Evolutionary conservation across 2,329 filamentous ascomycete genomes (phyloP).

Genomic region (Pezicula carpinea): DNA sequence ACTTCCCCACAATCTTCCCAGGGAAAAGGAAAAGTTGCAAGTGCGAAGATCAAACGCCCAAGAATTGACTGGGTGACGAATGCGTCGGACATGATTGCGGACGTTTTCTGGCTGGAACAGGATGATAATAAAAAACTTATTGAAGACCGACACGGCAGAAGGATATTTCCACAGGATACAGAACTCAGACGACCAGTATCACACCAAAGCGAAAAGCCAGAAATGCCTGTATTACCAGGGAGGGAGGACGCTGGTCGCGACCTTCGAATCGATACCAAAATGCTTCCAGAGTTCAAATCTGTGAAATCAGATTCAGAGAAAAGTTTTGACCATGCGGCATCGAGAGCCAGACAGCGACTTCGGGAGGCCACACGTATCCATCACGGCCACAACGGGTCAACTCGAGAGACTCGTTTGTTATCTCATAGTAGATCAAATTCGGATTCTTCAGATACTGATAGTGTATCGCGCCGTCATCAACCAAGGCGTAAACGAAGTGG

Average conservation of each 20-base stretch:
- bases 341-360: conserved; percentile 56
- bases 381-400: conserved; percentile 50
- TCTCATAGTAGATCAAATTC: conserved; percentile 52
- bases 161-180: conserved; percentile 55
- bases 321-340: conserved; percentile 46
- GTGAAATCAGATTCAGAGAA: conserved; percentile 21
- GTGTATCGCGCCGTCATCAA: conserved; percentile 30
- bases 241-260: conserved; percentile 14
- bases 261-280: conserved; percentile 26
- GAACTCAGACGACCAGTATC: conserved; percentile 31
- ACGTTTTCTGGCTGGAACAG: conserved; percentile 87
- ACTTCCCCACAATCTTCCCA: conserved; percentile 35
- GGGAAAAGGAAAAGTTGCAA: conserved; percentile 27
- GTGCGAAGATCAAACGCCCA: conserved; percentile 60
- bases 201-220: conserved; percentile 24
- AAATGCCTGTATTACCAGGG: conserved; percentile 10
- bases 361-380: conserved; percentile 43
- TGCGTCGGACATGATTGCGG: conserved; percentile 81
- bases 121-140: conserved; percentile 74
- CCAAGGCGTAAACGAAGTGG: conserved; percentile 36
- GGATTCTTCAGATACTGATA: conserved; percentile 56
- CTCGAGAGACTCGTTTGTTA: conserved; percentile 45
- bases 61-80: conserved; percentile 81
- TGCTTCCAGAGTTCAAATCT: conserved; percentile 27
- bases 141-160: conserved; percentile 72